Evolutionary conservation across 2,329 filamentous ascomycete genomes (phyloP), one percentile per base, ranked within the genome.

Genomic region (Neofusicoccum umdonicola): DNA sequence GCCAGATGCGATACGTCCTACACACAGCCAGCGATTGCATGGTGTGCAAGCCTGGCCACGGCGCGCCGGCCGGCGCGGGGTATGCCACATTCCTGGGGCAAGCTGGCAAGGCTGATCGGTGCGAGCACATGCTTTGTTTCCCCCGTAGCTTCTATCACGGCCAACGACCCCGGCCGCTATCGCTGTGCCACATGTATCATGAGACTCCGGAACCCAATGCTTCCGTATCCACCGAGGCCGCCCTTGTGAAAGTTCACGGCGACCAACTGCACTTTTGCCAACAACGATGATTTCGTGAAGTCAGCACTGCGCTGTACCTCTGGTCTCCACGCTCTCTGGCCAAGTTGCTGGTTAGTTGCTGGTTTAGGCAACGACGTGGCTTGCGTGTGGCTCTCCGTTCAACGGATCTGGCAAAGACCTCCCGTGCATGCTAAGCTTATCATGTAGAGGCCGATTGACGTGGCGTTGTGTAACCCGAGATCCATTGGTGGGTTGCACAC

Each of bases 151-250:
- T 37, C 41, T 13, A 47, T 60, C 56, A 60, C 56, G 17, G 42
- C 41, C n/a, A 35, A 19, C 54, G 12, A 45, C 39, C 42, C 39
- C 34, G 39, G 54, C 54, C 54, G 42, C 41, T 19, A 13, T 34
- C n/a, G 31, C 54, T 60, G 56, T 60, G 56, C 41, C 56, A 60
- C 56, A 47, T 6, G 4, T 47, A 47, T 60, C 56, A 48, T 60
- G 56, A 60, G 56, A 60, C 42, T 37, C 47, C 11, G 42, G 56
- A 19, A 48, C 37, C 27, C 35, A 4, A n/a, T 12, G 31, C 42
- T 37, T 37, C 42, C 42, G 41, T 3, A 45, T 22, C 56, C 6
- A 13, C 54, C 4, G 39, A 19, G 31, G 22, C 42, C 35, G 39
- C 8, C 5, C 7, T 34, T 9, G 9, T 48, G 22, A 15, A 37